These are phyloP conservation scores for Cornus controversa DNA, from an alignment of 148 eudicot genomes.

Conservation along the genomic window DNA sequence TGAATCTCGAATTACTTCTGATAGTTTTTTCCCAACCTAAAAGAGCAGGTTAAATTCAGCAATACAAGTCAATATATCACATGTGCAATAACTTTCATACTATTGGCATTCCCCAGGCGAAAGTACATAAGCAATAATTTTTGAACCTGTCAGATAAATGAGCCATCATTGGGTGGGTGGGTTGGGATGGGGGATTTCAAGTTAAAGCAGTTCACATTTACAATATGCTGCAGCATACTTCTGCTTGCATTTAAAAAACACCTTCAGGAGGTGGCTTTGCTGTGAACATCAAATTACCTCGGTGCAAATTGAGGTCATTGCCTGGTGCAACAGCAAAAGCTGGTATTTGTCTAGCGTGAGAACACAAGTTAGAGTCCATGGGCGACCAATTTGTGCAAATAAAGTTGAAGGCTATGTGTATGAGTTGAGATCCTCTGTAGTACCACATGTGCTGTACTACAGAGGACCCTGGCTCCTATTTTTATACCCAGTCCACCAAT, in stretches of 20 bases:
- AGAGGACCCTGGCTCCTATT: too few relatives aligned
- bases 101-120: not conserved
- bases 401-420: too few relatives aligned
- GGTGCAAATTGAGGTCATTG: not conserved
- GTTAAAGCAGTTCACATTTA: not conserved
- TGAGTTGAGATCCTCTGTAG: too few relatives aligned
- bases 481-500: too few relatives aligned
- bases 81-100: not conserved
- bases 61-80: not conserved
- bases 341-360: too few relatives aligned
- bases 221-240: not conserved
- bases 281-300: not conserved
- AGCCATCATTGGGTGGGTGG: too few relatives aligned
- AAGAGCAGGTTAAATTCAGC: constrained; percentile 4
- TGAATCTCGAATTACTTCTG: constrained; percentile 92
- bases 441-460: too few relatives aligned
- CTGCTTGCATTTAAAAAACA: not conserved
- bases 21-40: constrained; percentile 89
- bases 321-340: too few relatives aligned
- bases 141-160: not conserved
- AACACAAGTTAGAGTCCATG: too few relatives aligned
- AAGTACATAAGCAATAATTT: not conserved
- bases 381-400: too few relatives aligned
- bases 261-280: not conserved
- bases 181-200: too few relatives aligned